Evolutionary conservation across 352 stramenopile genomes (phyloP).

Genomic region (Globisporangium lucens): DNA sequence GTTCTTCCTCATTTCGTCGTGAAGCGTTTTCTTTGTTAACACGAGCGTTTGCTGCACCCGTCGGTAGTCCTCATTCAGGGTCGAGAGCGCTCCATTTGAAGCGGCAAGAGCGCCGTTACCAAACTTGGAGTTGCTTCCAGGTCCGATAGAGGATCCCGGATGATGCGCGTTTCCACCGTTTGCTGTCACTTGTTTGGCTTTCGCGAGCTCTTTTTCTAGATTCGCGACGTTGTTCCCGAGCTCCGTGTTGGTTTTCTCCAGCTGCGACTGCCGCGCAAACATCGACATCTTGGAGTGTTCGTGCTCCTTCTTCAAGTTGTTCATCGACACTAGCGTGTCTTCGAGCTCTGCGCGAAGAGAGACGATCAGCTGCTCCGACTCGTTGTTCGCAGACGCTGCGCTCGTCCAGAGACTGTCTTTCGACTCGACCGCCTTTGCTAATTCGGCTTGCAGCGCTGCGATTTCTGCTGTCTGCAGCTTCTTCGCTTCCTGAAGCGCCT

Average conservation of each 20-base stretch:
- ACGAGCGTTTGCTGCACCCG: constrained; percentile 61
- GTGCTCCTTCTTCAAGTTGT: constrained; percentile 61
- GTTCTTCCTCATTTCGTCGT: constrained; percentile 65
- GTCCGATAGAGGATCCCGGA: neutral
- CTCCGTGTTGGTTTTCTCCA: constrained; percentile 76
- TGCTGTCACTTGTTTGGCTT: constrained; percentile 29
- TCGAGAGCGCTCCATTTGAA: constrained; percentile 21
- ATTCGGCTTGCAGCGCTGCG: constrained; percentile 39
- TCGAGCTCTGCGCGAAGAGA: constrained; percentile 62
- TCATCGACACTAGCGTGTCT: constrained; percentile 57
- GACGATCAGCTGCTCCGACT: constrained; percentile 60
- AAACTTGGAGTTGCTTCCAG: constrained; percentile 6
- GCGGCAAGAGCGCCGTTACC: constrained; percentile 7
- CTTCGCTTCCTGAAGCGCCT: constrained; percentile 34
- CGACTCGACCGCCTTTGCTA: constrained; percentile 47
- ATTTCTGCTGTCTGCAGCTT: constrained; percentile 35
- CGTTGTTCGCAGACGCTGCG: constrained; percentile 59
- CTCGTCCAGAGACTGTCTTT: constrained; percentile 72
- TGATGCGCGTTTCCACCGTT: neutral
- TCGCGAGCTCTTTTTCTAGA: constrained; percentile 56
- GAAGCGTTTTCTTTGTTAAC: constrained; percentile 69
- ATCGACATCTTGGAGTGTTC: constrained; percentile 61
- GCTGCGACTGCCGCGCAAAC: constrained; percentile 67
- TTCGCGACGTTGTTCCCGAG: constrained; percentile 62
- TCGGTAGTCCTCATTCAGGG: constrained; percentile 53